Conservation (phyloP, 352 stramenopile species). For the Globisporangium cederbergense region DNA sequence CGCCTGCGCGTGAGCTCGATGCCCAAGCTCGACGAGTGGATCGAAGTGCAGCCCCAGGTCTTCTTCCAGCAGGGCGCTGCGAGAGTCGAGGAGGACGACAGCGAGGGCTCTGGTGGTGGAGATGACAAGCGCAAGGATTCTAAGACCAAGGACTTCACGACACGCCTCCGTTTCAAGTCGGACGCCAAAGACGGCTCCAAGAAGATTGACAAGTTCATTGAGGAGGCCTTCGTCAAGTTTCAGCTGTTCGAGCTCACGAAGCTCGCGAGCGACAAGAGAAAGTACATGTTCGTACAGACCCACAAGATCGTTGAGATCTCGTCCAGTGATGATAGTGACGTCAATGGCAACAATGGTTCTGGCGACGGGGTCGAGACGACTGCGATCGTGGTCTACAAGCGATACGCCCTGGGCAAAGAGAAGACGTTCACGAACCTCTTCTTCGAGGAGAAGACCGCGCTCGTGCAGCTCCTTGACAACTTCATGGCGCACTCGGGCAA, state of each 20-base stretch:
- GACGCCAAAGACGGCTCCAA: constrained; percentile 20
- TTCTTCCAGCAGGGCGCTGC: constrained; percentile 17
- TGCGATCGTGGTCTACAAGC: constrained; percentile 36
- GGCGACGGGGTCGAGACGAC: constrained; percentile 2
- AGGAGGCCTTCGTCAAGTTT: constrained; percentile 32
- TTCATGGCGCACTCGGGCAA: constrained; percentile 70
- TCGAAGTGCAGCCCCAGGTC: constrained; percentile 18
- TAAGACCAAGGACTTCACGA: constrained; percentile 18
- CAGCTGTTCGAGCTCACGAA: constrained; percentile 30
- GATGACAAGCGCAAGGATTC: constrained; percentile 4
- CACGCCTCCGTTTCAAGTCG: constrained; percentile 6
- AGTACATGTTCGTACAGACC: constrained; percentile 47
- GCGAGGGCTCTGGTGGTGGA: background rate
- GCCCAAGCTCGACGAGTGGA: constrained; percentile 20
- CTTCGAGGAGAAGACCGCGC: constrained; percentile 73
- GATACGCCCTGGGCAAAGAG: constrained; percentile 78
- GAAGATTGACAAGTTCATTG: constrained; percentile 38
- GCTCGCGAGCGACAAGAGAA: constrained; percentile 29
- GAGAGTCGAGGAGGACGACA: background rate
- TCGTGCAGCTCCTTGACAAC: constrained; percentile 73
- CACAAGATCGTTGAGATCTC: constrained; percentile 6
- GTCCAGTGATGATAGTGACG: background rate
- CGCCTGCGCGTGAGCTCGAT: constrained; percentile 16
- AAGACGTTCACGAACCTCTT: constrained; percentile 90
- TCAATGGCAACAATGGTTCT: background rate